Base-by-base conservation (phyloP, 2,329 filamentous ascomycete genomes). In the Pyrenochaeta sp. region DNA sequence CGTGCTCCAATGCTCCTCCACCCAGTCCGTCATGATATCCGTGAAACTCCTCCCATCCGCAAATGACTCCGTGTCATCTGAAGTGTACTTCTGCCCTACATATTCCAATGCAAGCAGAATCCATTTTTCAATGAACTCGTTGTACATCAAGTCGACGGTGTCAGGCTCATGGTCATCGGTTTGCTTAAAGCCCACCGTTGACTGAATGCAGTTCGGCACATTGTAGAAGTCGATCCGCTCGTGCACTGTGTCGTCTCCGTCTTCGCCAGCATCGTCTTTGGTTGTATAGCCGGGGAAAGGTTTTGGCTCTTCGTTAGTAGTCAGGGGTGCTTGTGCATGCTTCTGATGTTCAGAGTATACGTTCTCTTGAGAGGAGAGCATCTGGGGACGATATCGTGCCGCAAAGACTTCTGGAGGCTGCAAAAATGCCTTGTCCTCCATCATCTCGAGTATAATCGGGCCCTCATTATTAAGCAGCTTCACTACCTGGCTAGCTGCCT, bases 171-270 rank as follows among this genome's bases (percentile, higher is more conserved):
- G 72, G 0, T 75, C 79, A 7, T 73, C 63, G 1, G 64, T 65
- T 8, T 42, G 12, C 10, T 72, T 60, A 67, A 96, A 91, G 1
- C 78, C 82, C 65, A 90, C 84, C 56, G 86, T 79, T 0, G 90
- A 82, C 74, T 94, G 90, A 56, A 99, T 86, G 74, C 89, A 92
- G 76, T 97, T 97, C 6, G 95, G 94, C 5, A 94, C 86, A 1
- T 80, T 76, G 77, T 93, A 94, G 73, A 91, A 93, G 32, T 84
- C 82, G 63, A 98, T 88, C 0, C 85, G 82, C 15, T 86, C 82
- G 75, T 97, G 95, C 1, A 96, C 77, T 0, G 94, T 96, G 73
- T 99, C 95, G 73, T 99, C 95, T 42, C 95, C 95, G 65, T 96
- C 91, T 3, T 79, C 79, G 48, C 93, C 92, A 5, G 88, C 85